Base-by-base conservation (phyloP, 164 flowering plant genomes). In the Santalum album region DNA sequence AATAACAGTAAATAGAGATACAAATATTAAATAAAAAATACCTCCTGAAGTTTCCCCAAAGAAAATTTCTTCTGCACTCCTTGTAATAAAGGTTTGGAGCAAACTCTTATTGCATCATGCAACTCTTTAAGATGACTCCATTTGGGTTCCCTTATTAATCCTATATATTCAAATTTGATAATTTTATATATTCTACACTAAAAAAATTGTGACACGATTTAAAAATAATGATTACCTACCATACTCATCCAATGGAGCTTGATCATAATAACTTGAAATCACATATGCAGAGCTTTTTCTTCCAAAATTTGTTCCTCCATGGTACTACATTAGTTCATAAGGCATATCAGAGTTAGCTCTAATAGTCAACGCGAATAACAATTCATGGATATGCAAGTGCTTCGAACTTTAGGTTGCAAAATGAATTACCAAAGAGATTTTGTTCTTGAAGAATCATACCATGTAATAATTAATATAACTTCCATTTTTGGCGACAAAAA, bases 231-330 rank as follows among this genome's bases (percentile, higher is more conserved):
- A 18, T 6, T 20, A 34, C 70, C 56, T 17, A 83, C 89, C 86
- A 48, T 53, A 83, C 68, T 83, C 90, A 65, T 83, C 90, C 1
- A 83, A 73, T 25, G 90, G 90, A 59, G 90, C 90, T 64, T 80
- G 77, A 64, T 83, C 90, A 35, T 83, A 83, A 65, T 83, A 81
- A 25, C 84, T 50, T 36, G 90, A 72, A 55, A 66, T 81, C 55
- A 74, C 62, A 48, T 75, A 81, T 0, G 79, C 63, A 1, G 84
- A 67, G 24, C 68, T 50, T 14, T 72, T 76, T 62, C 86, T 73
- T 10, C 82, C 90, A 53, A 71, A 83, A 54, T 80, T 81, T 32
- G 90, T 83, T 34, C 90, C 90, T 24, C 90, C 90, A 62, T 83
- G 74, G 59, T 77, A 83, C 86, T 80, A 46, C 12, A 67, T 52